Conservation (phyloP, 1,284 basidiomycete genomes). For the Takashimella koratensis region DNA sequence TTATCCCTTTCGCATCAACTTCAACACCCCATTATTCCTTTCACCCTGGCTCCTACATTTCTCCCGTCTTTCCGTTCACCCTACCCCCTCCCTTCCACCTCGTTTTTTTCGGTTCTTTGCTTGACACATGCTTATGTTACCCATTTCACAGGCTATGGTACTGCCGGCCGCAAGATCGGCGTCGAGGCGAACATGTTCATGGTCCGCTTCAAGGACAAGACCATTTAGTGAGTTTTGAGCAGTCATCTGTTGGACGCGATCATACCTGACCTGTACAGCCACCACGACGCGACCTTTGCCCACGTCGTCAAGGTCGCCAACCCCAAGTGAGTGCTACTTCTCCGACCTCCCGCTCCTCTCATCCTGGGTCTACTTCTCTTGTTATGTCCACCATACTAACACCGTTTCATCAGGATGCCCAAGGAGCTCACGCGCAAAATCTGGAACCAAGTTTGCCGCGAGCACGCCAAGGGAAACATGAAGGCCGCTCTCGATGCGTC, state of each 20-base stretch:
- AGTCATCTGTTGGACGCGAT: too few species aligned
- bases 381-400: too few species aligned
- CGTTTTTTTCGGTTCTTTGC: not conserved
- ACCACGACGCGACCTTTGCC: constrained; percentile 13
- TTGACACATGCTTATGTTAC: not conserved
- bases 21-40: too few species aligned
- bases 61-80: too few species aligned
- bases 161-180: constrained; percentile 28
- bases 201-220: constrained; percentile 29
- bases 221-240: constrained; percentile 22
- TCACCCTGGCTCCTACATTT: too few species aligned
- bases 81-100: too few species aligned
- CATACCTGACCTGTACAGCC: too few species aligned
- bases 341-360: too few species aligned
- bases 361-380: too few species aligned
- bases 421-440: constrained; percentile 35
- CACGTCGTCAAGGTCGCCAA: constrained; percentile 11
- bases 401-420: constrained; percentile 31
- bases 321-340: constrained; percentile 30
- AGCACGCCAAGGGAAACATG: constrained; percentile 13
- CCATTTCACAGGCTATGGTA: constrained; percentile 29
- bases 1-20: not conserved
- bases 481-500: constrained; percentile 25
- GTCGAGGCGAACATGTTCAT: constrained; percentile 46
- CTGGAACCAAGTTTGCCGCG: constrained; percentile 28